Conservation (phyloP, 768 basidiomycete genomes). For the Tephrocybe rancida region DNA sequence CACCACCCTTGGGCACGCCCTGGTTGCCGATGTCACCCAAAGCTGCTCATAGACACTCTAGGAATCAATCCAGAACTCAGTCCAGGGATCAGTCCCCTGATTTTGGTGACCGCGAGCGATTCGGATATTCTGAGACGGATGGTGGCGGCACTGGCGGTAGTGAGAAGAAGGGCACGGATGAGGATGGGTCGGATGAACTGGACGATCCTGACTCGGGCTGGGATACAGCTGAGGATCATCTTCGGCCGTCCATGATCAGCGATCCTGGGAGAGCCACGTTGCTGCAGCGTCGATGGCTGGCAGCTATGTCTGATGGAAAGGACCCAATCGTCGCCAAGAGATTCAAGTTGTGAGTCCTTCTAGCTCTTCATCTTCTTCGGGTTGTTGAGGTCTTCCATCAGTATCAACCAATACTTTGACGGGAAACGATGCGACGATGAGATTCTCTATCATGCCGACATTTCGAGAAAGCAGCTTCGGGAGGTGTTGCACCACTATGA, state of each 20-base stretch:
- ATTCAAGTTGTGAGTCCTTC: constrained; percentile 70
- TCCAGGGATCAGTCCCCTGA: constrained; percentile 50
- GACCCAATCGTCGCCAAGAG: constrained; percentile 66
- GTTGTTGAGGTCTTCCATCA: constrained; percentile 29
- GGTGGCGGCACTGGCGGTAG: constrained; percentile 30
- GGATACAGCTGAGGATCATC: constrained; percentile 50
- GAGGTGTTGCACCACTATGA: constrained; percentile 85
- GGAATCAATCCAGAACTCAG: too few relatives aligned
- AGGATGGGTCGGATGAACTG: constrained; percentile 45
- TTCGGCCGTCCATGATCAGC: constrained; percentile 68
- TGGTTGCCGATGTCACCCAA: constrained; percentile 63
- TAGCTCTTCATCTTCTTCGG: not conserved
- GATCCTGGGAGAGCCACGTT: constrained; percentile 84
- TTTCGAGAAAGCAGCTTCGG: constrained; percentile 81
- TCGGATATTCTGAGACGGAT: constrained; percentile 39
- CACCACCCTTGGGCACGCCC: constrained; percentile 28
- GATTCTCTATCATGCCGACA: constrained; percentile 87
- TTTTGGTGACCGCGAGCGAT: constrained; percentile 40
- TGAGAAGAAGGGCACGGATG: constrained; percentile 43
- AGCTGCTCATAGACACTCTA: constrained; percentile 46
- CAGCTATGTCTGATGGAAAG: constrained; percentile 89
- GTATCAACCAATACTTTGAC: constrained; percentile 93
- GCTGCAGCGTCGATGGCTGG: constrained; percentile 79
- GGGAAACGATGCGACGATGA: constrained; percentile 92
- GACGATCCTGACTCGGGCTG: constrained; percentile 43